These are phyloP conservation scores for Cercophora samala DNA, from an alignment of 495 filamentous ascomycete species.

Conservation along the genomic window DNA sequence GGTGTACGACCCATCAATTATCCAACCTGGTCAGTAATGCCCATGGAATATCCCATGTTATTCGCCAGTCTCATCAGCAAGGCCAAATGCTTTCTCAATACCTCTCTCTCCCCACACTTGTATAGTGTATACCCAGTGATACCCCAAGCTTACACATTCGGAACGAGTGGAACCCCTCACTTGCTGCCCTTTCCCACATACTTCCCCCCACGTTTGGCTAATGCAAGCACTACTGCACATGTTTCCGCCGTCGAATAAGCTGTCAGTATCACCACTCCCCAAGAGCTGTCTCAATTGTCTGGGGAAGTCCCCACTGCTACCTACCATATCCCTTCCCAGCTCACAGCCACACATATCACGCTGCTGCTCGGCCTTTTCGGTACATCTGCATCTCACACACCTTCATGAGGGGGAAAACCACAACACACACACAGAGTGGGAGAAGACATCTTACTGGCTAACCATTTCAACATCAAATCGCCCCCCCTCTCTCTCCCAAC, in stretches of 20 bases:
- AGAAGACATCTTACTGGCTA: not conserved
- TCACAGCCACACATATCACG: not conserved
- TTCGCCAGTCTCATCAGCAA: not conserved
- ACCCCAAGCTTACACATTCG: no score
- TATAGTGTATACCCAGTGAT: no score
- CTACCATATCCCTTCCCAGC: not conserved
- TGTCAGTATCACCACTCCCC: not conserved
- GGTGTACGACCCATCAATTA: not conserved
- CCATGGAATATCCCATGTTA: not conserved
- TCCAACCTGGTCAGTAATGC: not conserved
- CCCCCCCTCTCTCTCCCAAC: not conserved
- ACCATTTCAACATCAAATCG: not conserved
- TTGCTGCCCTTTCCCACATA: conserved; percentile 12
- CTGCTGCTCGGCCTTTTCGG: no score
- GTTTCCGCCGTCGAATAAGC: not conserved
- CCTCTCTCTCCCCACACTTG: not conserved
- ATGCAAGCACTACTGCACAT: conserved; percentile 31
- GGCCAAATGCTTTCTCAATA: not conserved
- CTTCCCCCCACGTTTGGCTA: conserved; percentile 40
- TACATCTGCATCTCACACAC: not conserved
- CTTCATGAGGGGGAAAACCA: not conserved
- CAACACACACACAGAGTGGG: not conserved
- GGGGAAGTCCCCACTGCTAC: conserved; percentile 1
- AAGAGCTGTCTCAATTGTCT: not conserved
- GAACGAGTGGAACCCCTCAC: not conserved